These are phyloP conservation scores for Emmonsiellopsis sp. DNA, from an alignment of 2,329 filamentous ascomycete genomes.

Conservation along the genomic window DNA sequence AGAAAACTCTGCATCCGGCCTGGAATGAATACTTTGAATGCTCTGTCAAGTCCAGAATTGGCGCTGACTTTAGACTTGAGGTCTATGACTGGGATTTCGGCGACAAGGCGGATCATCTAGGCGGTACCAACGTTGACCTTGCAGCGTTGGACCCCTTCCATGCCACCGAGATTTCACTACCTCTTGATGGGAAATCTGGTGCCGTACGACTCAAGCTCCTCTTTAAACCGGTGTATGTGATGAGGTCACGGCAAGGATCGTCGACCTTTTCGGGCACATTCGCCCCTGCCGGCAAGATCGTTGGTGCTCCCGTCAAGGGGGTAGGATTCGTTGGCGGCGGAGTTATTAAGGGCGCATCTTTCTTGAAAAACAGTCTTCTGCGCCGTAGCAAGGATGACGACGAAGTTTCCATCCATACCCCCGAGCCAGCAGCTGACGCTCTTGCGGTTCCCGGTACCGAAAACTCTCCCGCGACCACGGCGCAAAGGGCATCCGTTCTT, in stretches of 20 bases:
- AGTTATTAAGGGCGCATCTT: constrained; percentile 82
- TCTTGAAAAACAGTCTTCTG: constrained; percentile 68
- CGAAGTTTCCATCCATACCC: constrained; percentile 5
- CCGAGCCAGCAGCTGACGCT: constrained; percentile 6
- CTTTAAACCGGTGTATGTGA: constrained; percentile 89
- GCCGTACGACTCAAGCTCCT: constrained; percentile 72
- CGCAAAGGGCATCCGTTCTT: constrained; percentile 37
- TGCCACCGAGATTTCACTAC: constrained; percentile 63
- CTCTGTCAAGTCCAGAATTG: constrained; percentile 72
- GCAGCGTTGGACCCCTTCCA: constrained; percentile 76
- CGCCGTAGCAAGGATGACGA: constrained; percentile 20
- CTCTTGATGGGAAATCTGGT: constrained; percentile 83
- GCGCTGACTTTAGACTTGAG: constrained; percentile 69
- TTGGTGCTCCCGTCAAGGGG: constrained; percentile 92
- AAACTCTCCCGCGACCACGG: constrained; percentile 16
- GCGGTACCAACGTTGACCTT: constrained; percentile 65
- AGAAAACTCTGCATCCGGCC: constrained; percentile 88
- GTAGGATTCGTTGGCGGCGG: constrained; percentile 72
- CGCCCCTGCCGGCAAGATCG: constrained; percentile 74
- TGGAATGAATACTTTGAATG: constrained; percentile 98
- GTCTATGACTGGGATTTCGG: constrained; percentile 97
- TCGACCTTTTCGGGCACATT: constrained; percentile 92
- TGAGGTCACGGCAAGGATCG: constrained; percentile 75
- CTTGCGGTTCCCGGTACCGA: constrained; percentile 7
- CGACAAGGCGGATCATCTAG: constrained; percentile 87